A percentile compares a stretch with the other conserved stretches of the same genome.
These are phyloP conservation scores for Podospora comata DNA, from an alignment of 495 filamentous ascomycete species.

Conservation along the genomic window DNA sequence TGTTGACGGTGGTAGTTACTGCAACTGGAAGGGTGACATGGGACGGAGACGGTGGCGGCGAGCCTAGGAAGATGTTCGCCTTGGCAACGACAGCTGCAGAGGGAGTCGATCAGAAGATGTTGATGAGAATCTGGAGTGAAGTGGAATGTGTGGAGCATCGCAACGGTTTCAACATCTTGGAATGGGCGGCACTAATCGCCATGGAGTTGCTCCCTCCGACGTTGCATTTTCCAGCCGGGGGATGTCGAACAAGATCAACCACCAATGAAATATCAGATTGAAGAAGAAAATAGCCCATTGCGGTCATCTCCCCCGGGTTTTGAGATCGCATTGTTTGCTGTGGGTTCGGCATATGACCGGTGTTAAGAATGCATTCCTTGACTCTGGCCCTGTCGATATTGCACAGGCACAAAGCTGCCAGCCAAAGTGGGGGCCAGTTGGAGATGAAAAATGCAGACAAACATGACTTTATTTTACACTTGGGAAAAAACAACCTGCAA, in stretches of 20 bases:
- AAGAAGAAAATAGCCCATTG: neutral
- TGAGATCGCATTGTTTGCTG: neutral
- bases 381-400: neutral
- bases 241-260: constrained; percentile 3
- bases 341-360: neutral
- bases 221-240: neutral
- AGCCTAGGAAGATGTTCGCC: neutral
- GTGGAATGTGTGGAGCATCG: neutral
- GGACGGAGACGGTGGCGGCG: constrained; percentile 2
- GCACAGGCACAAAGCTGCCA: neutral
- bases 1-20: constrained; percentile 15
- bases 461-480: neutral
- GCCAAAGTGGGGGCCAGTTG: neutral
- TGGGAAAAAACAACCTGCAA: neutral
- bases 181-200: constrained; percentile 12
- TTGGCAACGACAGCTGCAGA: constrained; percentile 11
- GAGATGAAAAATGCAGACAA: neutral
- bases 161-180: constrained; percentile 4
- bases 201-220: constrained; percentile 18
- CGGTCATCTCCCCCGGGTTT: neutral
- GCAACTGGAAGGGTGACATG: constrained; percentile 14
- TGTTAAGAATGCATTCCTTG: too few species aligned
- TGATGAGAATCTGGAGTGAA: constrained; percentile 1
- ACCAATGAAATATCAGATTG: constrained; percentile 10
- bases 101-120: constrained; percentile 2